These are phyloP conservation scores for Penicillium odoratum DNA, from an alignment of 495 filamentous ascomycete species.

Conservation along the genomic window DNA sequence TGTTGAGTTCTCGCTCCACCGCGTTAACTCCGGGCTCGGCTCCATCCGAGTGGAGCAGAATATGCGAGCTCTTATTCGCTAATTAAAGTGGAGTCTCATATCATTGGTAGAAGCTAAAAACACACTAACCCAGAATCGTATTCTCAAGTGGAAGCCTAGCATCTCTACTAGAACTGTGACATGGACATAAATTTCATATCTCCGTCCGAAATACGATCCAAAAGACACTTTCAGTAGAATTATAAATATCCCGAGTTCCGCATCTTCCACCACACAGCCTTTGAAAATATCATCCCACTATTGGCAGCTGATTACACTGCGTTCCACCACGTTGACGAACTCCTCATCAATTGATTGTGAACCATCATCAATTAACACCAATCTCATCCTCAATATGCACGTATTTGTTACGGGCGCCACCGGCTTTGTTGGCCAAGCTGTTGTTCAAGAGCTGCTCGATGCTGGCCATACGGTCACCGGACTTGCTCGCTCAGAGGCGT, in stretches of 20 bases:
- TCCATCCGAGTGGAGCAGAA: too few relatives aligned
- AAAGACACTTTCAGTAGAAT: background rate
- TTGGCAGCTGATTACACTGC: too few relatives aligned
- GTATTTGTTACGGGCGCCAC: constrained; percentile 52
- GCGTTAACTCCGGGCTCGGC: background rate
- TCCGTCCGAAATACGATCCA: background rate
- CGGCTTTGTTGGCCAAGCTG: constrained; percentile 46
- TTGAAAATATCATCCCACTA: too few relatives aligned
- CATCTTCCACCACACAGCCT: too few relatives aligned
- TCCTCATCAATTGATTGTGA: background rate
- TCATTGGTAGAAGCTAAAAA: background rate
- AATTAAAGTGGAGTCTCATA: background rate
- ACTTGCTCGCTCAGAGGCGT: constrained; percentile 40
- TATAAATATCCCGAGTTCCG: background rate
- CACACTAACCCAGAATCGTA: background rate
- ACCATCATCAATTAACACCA: background rate
- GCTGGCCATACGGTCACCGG: constrained; percentile 43
- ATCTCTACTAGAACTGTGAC: too few relatives aligned
- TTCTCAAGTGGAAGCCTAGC: background rate
- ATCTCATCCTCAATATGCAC: constrained; percentile 14
- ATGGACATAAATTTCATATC: background rate
- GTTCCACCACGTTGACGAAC: background rate
- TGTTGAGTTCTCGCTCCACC: background rate
- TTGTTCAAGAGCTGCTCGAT: constrained; percentile 41
- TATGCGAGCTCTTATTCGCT: too few relatives aligned